A percentile compares a stretch with the other conserved stretches of the same genome.
phyloP scores from a whole-genome alignment of 2,329 filamentous ascomycete species.

The Cercospora zeina region DNA sequence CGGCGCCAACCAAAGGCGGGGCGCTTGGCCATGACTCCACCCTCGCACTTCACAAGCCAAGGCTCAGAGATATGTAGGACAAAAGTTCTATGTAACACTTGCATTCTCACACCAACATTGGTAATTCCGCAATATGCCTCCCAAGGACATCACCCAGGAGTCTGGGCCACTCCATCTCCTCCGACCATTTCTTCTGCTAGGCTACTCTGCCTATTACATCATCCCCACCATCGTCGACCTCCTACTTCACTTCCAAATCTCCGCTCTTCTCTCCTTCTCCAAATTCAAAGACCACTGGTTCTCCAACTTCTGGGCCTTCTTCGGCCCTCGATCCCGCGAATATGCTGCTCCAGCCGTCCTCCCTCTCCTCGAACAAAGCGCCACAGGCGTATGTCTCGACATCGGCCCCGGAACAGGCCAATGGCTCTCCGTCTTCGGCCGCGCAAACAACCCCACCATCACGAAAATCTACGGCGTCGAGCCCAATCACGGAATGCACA shows the following conservation, averaged over 20 bases:
- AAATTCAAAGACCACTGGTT: conserved; percentile 56
- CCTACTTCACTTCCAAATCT: conserved; percentile 31
- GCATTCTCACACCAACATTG: conserved; percentile 1
- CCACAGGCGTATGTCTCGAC: conserved; percentile 59
- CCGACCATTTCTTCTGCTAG: conserved; percentile 51
- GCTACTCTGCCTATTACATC: conserved; percentile 52
- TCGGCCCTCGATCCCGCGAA: conserved; percentile 55
- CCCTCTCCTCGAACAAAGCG: conserved; percentile 54
- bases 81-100: not conserved
- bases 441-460: conserved; percentile 36
- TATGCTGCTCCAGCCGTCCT: conserved; percentile 49
- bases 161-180: conserved; percentile 38
- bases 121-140: conserved; percentile 15
- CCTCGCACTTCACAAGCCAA: not conserved
- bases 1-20: not conserved
- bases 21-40: not conserved
- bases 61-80: not conserved
- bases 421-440: conserved; percentile 58
- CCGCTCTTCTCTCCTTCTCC: conserved; percentile 32
- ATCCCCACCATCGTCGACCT: conserved; percentile 54
- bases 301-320: conserved; percentile 59
- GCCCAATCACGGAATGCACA: conserved; percentile 59
- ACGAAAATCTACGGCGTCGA: conserved; percentile 62
- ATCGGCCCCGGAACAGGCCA: conserved; percentile 63
- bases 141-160: conserved; percentile 13